Evolutionary conservation across 352 stramenopile species (phyloP).

Genomic region (Phytophthora tentaculata): DNA sequence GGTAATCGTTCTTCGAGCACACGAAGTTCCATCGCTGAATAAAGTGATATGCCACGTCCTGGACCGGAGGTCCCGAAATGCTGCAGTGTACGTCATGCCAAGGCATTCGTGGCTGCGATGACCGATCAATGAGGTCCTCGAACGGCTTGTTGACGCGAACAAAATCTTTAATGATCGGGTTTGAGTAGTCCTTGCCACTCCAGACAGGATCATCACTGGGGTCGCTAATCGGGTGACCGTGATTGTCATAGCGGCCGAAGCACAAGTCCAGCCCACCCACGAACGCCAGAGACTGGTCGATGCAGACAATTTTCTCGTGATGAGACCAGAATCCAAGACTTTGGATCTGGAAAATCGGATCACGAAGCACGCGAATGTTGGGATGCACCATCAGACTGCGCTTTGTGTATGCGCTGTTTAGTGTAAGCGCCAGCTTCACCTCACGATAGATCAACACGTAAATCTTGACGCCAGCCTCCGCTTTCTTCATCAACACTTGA

Average conservation of each 20-base stretch:
- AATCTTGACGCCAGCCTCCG: slow-evolving; percentile 85
- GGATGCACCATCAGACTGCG: slow-evolving; percentile 75
- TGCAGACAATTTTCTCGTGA: slow-evolving; percentile 94
- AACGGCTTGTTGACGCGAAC: slow-evolving; percentile 86
- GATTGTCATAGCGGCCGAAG: slow-evolving; percentile 90
- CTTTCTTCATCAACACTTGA: slow-evolving; percentile 82
- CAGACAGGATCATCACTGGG: slow-evolving; percentile 67
- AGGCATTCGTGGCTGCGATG: slow-evolving; percentile 82
- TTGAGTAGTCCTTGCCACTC: slow-evolving; percentile 90
- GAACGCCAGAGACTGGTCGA: slow-evolving; percentile 89
- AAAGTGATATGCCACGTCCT: slow-evolving; percentile 91
- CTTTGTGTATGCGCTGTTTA: slow-evolving; percentile 90
- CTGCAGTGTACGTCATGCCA: slow-evolving; percentile 92
- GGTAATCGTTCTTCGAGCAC: slow-evolving; percentile 89
- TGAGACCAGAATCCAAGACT: slow-evolving; percentile 92
- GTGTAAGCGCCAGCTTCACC: slow-evolving; percentile 87
- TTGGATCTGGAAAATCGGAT: slow-evolving; percentile 92
- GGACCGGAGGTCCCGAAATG: slow-evolving; percentile 76
- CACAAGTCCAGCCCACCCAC: slow-evolving; percentile 88
- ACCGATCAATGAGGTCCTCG: slow-evolving; percentile 84
- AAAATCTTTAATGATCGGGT: slow-evolving; percentile 91
- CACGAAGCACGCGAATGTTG: slow-evolving; percentile 91
- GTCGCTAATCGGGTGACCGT: slow-evolving; percentile 76
- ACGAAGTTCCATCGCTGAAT: slow-evolving; percentile 94
- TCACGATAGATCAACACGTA: slow-evolving; percentile 93